A percentile compares a stretch with the other conserved stretches of the same genome.
phyloP scores from a whole-genome alignment of 1,139 yeast species.

The Kodamaea plutei region DNA sequence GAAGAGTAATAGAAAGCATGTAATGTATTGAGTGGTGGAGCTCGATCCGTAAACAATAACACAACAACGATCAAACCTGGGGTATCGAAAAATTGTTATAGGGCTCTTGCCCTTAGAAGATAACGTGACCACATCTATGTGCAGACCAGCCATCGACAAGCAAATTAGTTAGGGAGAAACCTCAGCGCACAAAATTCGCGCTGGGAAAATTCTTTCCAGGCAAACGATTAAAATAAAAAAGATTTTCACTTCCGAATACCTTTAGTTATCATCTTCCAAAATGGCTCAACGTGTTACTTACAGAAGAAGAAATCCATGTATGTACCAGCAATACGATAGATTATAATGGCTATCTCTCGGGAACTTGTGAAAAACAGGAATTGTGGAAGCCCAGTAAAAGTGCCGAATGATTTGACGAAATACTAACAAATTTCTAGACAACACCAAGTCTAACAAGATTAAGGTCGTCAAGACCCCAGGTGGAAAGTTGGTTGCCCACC shows the following conservation, averaged over 20 bases:
- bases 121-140: neutral
- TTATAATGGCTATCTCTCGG: neutral
- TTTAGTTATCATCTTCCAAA: slow-evolving; percentile 17
- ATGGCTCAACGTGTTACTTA: slow-evolving; percentile 54
- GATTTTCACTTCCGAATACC: slow-evolving; percentile 9
- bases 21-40: no score
- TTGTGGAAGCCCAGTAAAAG: neutral
- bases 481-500: slow-evolving; percentile 96
- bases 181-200: no score
- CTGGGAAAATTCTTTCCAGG: slow-evolving; percentile 5
- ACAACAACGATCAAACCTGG: no score
- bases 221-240: slow-evolving; percentile 6
- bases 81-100: no score
- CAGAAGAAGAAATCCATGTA: slow-evolving; percentile 53
- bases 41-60: no score
- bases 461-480: slow-evolving; percentile 99
- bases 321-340: no score
- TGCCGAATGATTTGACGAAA: no score
- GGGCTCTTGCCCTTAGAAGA: slow-evolving; percentile 7
- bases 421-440: slow-evolving; percentile 65
- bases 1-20: no score
- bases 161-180: no score
- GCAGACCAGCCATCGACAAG: neutral
- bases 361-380: neutral
- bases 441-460: slow-evolving; percentile 98